Percentiles rank a stretch among this genome's conserved stretches.
Conservation (phyloP, 73 alveolate species). For the Tetrahymena thermophila region DNA sequence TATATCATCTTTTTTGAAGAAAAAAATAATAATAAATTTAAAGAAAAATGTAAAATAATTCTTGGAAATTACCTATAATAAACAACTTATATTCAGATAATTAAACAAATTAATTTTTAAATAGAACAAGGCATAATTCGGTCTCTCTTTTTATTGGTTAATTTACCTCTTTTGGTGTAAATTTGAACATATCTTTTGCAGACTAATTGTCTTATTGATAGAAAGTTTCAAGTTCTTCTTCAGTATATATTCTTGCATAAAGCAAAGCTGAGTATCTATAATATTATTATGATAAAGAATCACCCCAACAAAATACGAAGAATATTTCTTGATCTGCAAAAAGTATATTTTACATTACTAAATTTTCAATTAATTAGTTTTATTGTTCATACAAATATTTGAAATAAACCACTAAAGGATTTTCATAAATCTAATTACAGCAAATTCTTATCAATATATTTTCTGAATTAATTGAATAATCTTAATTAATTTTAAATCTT, state of each 20-base stretch:
- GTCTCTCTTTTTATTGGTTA: neutral
- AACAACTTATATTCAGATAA: too few species aligned
- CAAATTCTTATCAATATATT: neutral
- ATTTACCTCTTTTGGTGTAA: neutral
- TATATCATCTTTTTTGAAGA: neutral
- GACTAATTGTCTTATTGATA: neutral
- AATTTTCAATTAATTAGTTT: too few species aligned
- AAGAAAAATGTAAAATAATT: too few species aligned
- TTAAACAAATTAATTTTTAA: too few species aligned
- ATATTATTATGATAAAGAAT: too few species aligned
- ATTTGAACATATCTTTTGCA: neutral
- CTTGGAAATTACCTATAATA: too few species aligned
- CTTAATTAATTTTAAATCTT: neutral
- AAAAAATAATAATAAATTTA: too few species aligned
- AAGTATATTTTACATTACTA: too few species aligned
- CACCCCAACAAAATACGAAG: neutral
- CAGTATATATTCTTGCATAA: neutral
- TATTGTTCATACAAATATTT: neutral
- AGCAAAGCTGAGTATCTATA: neutral
- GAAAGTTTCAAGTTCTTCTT: neutral
- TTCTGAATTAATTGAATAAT: too few species aligned
- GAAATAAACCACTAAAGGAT: neutral
- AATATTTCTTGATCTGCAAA: neutral
- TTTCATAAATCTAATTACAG: neutral
- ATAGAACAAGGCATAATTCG: neutral